Evolutionary conservation across 2,329 filamentous ascomycete genomes (phyloP), one percentile per base, ranked within the genome.

Genomic region (Penicillium aurantiogriseum): DNA sequence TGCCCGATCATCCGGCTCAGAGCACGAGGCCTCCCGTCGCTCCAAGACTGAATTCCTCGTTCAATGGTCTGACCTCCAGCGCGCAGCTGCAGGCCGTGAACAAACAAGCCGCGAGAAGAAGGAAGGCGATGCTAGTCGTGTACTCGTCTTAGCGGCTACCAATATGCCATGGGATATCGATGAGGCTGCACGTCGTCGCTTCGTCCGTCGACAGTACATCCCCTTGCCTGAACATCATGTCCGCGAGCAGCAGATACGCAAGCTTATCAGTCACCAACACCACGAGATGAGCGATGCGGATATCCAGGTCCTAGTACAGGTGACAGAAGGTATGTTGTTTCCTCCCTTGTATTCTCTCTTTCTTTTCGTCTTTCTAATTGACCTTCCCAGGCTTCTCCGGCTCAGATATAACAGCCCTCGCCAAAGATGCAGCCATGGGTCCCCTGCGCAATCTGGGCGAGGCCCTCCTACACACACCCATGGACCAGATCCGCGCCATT

Each of bases 21-120:
- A 97, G 69, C 90, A 97, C 67, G 94, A 99, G 76, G 91, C 94
- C 0, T 96, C 92, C 0, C 83, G 93, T 56, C 85, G 94, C 54
- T 96, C 97, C 70, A 99, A 99, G 77, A 99, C 94, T 0, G 94
- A 99, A 71, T 99, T 99, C 67, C 79, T 99, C 31, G 97, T 99
- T 29, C 92, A 97, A 70, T 99, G 94, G 94, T 94, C 90, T 57
- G 92, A 97, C 71, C 78, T 99, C 2, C 92, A 96, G 69, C 87
- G 91, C 62, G 94, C 94, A 3, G 94, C 94, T 7, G 93, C 92
- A 4, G 93, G 93, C 0, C 84, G 90, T 38, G 91, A 95, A 70
- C 80, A 84, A 29, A 65, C 64, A 19, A 61, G 61, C 15, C 87
- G 83, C 57, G 85, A 89, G 36, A 89, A 84, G 64, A 85, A 88